Evolutionary conservation across 2,329 filamentous ascomycete species (phyloP).

Genomic region (Microdochium paspali): DNA sequence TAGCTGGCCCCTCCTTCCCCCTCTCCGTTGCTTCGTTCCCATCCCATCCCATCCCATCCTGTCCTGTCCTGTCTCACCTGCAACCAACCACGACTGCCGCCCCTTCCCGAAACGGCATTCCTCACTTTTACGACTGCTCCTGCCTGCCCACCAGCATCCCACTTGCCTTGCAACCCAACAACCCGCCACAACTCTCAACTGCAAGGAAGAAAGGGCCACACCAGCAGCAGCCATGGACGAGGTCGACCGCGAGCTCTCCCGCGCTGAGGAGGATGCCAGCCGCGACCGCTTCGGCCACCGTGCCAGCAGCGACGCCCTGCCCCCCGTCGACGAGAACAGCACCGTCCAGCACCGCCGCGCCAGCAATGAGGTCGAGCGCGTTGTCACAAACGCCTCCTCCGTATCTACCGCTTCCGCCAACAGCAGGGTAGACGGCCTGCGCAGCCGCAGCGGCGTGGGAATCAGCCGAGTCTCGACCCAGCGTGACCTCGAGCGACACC

Average conservation of each 20-base stretch:
- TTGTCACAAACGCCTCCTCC: constrained; percentile 39
- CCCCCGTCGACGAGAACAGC: constrained; percentile 15
- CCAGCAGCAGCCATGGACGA: constrained; percentile 28
- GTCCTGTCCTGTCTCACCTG: neutral
- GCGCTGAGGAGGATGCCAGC: constrained; percentile 38
- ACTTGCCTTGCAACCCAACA: too few relatives aligned
- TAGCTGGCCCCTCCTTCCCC: neutral
- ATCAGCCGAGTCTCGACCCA: constrained; percentile 57
- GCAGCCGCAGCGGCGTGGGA: constrained; percentile 26
- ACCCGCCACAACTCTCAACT: too few relatives aligned
- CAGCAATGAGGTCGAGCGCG: constrained; percentile 50
- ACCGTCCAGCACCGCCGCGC: constrained; percentile 24
- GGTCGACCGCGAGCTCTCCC: constrained; percentile 43
- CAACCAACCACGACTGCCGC: neutral
- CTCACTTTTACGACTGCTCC: neutral
- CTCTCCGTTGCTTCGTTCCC: neutral
- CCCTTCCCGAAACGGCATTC: neutral
- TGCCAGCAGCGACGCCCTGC: constrained; percentile 9
- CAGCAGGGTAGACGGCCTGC: constrained; percentile 15
- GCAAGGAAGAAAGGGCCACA: too few relatives aligned
- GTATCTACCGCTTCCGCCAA: constrained; percentile 37
- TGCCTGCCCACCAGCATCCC: neutral
- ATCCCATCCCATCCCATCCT: neutral
- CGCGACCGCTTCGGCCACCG: constrained; percentile 29
- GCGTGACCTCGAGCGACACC: constrained; percentile 58